phyloP scores from a whole-genome alignment of 257 asterid genomes.

The Galeopsis tetrahit region DNA sequence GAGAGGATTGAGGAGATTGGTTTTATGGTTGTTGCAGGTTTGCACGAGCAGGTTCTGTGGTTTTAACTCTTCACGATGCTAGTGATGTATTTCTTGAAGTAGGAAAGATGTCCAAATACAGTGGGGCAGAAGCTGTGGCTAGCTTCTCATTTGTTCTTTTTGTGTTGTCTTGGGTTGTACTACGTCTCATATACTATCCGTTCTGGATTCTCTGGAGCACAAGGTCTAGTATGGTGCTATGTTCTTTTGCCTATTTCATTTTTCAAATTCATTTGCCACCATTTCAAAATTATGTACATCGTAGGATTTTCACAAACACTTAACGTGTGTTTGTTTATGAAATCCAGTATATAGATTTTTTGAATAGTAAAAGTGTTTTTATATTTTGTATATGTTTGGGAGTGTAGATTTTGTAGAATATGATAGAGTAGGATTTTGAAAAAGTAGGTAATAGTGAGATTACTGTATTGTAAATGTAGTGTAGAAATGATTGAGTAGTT shows the following conservation, averaged over 20 bases:
- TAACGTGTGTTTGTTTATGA: background rate
- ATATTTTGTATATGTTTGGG: background rate
- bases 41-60: conserved; percentile 90
- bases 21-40: conserved; percentile 59
- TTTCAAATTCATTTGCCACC: conserved; percentile 12
- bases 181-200: conserved; percentile 91
- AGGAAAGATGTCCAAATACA: conserved; percentile 98
- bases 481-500: too few species aligned
- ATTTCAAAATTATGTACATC: background rate
- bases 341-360: background rate
- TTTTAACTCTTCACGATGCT: conserved; percentile 97
- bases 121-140: conserved; percentile 86
- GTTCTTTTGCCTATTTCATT: background rate
- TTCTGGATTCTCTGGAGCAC: conserved; percentile 99
- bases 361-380: background rate
- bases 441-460: too few species aligned
- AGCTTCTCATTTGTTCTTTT: conserved; percentile 87
- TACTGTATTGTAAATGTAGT: too few species aligned
- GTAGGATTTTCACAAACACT: conserved; percentile 2
- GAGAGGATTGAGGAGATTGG: conserved; percentile 3
- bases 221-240: conserved; percentile 52
- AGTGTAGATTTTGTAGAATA: background rate
- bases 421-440: background rate
- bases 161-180: conserved; percentile 89
- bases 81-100: conserved; percentile 95